Percentiles rank a stretch among this genome's conserved stretches.
These are phyloP conservation scores for Trichoderma koningiopsis DNA, from an alignment of 2,329 filamentous ascomycete species.

Conservation along the genomic window DNA sequence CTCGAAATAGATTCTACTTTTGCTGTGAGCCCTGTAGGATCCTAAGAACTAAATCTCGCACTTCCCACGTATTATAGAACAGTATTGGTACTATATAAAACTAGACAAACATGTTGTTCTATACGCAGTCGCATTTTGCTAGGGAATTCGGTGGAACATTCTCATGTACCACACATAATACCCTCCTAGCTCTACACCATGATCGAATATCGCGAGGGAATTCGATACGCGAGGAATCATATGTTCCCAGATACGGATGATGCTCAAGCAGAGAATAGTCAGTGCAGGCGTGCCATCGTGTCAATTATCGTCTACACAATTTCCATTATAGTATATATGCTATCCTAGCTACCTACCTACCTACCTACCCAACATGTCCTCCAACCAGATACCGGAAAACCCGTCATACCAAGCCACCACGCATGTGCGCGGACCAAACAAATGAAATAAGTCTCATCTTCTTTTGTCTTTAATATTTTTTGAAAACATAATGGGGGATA, in stretches of 20 bases:
- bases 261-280: neutral
- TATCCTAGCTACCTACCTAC: conserved; percentile 21
- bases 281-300: neutral
- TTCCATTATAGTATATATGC: conserved; percentile 10
- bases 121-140: too few relatives aligned
- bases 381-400: conserved; percentile 1
- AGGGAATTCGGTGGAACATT: too few relatives aligned
- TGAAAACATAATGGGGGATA: neutral
- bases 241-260: neutral
- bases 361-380: conserved; percentile 14
- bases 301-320: neutral
- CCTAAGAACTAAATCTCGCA: too few relatives aligned
- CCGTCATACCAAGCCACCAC: conserved; percentile 10
- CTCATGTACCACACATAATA: too few relatives aligned
- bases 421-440: conserved; percentile 7
- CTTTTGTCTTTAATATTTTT: neutral
- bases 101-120: too few relatives aligned
- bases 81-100: too few relatives aligned
- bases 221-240: neutral
- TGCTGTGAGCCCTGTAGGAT: too few relatives aligned
- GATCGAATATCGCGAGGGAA: too few relatives aligned
- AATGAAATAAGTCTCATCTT: neutral
- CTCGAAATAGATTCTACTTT: neutral
- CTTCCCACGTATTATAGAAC: too few relatives aligned
- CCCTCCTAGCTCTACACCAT: too few relatives aligned